phyloP scores from a whole-genome alignment of 169 alveolate species.

The Babesia bigemina region DNA sequence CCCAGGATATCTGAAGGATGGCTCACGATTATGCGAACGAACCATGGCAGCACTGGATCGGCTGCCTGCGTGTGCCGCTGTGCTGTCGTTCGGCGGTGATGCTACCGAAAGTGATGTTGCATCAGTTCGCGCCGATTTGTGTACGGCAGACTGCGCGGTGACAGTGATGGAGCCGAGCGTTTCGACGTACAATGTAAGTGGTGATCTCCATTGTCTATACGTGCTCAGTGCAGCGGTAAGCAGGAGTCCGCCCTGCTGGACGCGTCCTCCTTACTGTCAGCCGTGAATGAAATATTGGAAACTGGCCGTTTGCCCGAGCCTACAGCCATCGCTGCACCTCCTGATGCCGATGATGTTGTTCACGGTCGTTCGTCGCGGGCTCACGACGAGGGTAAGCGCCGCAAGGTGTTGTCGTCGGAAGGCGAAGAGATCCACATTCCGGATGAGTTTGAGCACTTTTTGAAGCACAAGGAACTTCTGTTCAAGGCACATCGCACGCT shows the following conservation, averaged over 20 bases:
- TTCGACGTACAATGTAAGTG: not conserved
- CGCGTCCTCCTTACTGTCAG: not conserved
- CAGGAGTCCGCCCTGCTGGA: not conserved
- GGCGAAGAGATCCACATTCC: not conserved
- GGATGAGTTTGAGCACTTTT: not conserved
- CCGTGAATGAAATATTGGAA: slow-evolving; percentile 1
- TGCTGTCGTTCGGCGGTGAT: slow-evolving; percentile 3
- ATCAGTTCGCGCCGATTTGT: not conserved
- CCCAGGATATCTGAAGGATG: slow-evolving; percentile 10
- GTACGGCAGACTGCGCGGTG: not conserved
- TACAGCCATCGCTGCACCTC: not conserved
- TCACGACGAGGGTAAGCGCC: slow-evolving; percentile 20
- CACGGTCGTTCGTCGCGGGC: not conserved
- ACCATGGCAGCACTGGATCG: slow-evolving; percentile 22
- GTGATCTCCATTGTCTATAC: not conserved
- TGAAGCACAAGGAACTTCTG: slow-evolving; percentile 13
- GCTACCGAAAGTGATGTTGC: not conserved
- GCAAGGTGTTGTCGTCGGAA: slow-evolving; percentile 8
- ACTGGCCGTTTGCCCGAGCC: slow-evolving; percentile 4
- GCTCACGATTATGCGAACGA: slow-evolving; percentile 35
- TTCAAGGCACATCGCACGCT: slow-evolving; percentile 41
- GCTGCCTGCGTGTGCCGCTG: slow-evolving; percentile 18
- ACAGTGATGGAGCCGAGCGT: slow-evolving; percentile 1
- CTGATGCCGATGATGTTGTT: not conserved
- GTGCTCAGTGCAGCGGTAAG: not conserved